phyloP scores from a whole-genome alignment of 768 basidiomycete species.

The Agrocybe chaxingu region DNA sequence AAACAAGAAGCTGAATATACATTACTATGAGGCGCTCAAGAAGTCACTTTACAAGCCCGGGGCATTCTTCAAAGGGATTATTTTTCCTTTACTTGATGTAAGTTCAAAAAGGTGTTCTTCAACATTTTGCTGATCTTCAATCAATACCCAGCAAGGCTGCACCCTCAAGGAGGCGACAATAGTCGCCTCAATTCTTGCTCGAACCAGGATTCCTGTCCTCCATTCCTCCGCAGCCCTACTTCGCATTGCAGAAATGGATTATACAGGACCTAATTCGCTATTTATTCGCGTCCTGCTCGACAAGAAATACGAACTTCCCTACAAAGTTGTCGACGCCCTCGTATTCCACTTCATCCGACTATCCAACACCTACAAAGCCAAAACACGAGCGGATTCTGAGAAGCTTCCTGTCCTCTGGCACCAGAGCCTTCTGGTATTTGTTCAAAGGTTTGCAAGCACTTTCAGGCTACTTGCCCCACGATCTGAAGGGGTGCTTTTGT shows the following conservation, averaged over 20 bases:
- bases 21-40: slow-evolving; percentile 92
- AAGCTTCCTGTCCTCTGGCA: slow-evolving; percentile 98
- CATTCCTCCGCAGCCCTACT: slow-evolving; percentile 95
- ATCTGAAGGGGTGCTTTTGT: slow-evolving; percentile 1
- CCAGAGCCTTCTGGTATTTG: slow-evolving; percentile 92
- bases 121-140: neutral
- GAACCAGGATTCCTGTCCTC: slow-evolving; percentile 91
- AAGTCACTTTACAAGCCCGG: slow-evolving; percentile 93
- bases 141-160: slow-evolving; percentile 55
- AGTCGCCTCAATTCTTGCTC: slow-evolving; percentile 85
- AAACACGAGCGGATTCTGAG: slow-evolving; percentile 63
- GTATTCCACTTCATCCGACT: slow-evolving; percentile 98
- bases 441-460: slow-evolving; percentile 63
- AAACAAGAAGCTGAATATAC: slow-evolving; percentile 87
- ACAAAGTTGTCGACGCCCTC: slow-evolving; percentile 95
- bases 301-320: slow-evolving; percentile 97
- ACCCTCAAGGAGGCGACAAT: slow-evolving; percentile 94
- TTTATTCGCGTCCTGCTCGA: slow-evolving; percentile 96
- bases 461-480: slow-evolving; percentile 4
- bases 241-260: slow-evolving; percentile 94
- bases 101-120: slow-evolving; percentile 19
- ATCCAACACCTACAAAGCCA: slow-evolving; percentile 84
- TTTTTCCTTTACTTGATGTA: slow-evolving; percentile 94
- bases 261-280: slow-evolving; percentile 91
- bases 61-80: slow-evolving; percentile 97